Evolutionary conservation across 805 yeast species (phyloP).

Genomic region (Wickerhamomyces queroliae): DNA sequence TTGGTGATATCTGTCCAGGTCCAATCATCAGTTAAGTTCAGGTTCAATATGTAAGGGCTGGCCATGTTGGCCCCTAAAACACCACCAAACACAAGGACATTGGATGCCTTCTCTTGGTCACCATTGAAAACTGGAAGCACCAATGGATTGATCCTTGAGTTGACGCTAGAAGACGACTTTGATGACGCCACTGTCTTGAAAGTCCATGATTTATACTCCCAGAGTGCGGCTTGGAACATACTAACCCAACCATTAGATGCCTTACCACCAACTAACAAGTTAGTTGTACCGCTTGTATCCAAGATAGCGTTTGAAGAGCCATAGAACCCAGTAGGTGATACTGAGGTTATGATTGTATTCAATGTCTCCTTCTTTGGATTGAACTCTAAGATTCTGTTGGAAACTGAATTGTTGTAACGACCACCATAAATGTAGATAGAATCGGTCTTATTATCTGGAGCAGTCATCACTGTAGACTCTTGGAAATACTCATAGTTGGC

Average conservation of each 20-base stretch:
- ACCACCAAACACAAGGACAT: slow-evolving; percentile 60
- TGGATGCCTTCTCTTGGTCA: slow-evolving; percentile 18
- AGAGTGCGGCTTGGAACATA: slow-evolving; percentile 67
- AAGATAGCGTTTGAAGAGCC: slow-evolving; percentile 38
- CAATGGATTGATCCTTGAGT: slow-evolving; percentile 48
- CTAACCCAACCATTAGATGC: slow-evolving; percentile 61
- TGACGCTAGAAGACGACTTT: slow-evolving; percentile 31
- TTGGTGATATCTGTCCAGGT: slow-evolving; percentile 19
- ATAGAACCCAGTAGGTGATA: slow-evolving; percentile 51
- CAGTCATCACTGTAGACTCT: slow-evolving; percentile 37
- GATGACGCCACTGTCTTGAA: slow-evolving; percentile 35
- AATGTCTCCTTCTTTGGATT: slow-evolving; percentile 29
- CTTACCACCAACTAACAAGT: slow-evolving; percentile 61
- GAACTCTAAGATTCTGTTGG: slow-evolving; percentile 39
- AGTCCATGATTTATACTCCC: slow-evolving; percentile 70
- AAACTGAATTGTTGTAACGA: slow-evolving; percentile 18
- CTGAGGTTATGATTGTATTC: slow-evolving; percentile 38
- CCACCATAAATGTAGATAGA: slow-evolving; percentile 56
- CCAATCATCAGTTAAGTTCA: slow-evolving; percentile 19
- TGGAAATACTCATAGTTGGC: slow-evolving; percentile 6
- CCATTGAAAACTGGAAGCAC: slow-evolving; percentile 46
- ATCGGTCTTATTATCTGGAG: slow-evolving; percentile 27
- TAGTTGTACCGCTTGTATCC: slow-evolving; percentile 38
- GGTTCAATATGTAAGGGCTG: slow-evolving; percentile 14
- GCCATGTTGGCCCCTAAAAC: slow-evolving; percentile 40